Conservation (phyloP, 495 filamentous ascomycete genomes). For the Daldinia concentrica region DNA sequence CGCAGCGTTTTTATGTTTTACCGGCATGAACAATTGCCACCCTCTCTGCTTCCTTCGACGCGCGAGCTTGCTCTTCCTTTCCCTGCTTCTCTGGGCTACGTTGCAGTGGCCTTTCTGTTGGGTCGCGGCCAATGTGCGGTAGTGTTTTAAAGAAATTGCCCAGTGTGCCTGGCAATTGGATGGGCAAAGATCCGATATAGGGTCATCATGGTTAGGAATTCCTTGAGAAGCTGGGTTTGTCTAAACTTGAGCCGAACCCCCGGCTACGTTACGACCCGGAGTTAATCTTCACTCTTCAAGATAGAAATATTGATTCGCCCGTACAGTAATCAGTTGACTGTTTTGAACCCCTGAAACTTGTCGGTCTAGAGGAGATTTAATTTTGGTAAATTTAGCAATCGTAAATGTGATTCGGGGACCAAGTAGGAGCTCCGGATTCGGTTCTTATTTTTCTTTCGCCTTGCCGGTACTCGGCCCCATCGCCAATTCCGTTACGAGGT, state of each 20-base stretch:
- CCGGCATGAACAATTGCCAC: slow-evolving; percentile 45
- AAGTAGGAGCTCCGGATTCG: slow-evolving; percentile 8
- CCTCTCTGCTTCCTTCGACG: slow-evolving; percentile 27
- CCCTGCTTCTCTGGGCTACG: slow-evolving; percentile 33
- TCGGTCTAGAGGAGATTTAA: slow-evolving; percentile 21
- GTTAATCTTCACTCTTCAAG: slow-evolving; percentile 33
- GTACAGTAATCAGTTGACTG: slow-evolving; percentile 38
- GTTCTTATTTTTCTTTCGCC: slow-evolving; percentile 17
- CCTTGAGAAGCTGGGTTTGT: slow-evolving; percentile 28
- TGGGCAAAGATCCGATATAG: slow-evolving; percentile 36
- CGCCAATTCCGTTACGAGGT: slow-evolving; percentile 23
- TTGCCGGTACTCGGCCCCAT: slow-evolving; percentile 7
- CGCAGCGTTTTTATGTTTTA: slow-evolving; percentile 44
- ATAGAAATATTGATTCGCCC: slow-evolving; percentile 26
- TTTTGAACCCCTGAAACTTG: slow-evolving; percentile 15
- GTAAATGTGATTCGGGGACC: slow-evolving; percentile 10
- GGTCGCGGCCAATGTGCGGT: slow-evolving; percentile 40
- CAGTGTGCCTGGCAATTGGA: slow-evolving; percentile 33
- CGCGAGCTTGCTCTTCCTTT: slow-evolving; percentile 17
- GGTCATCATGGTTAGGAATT: slow-evolving; percentile 29
- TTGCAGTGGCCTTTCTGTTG: slow-evolving; percentile 44
- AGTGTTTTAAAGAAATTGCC: slow-evolving; percentile 43
- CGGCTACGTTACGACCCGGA: slow-evolving; percentile 37
- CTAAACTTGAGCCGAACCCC: slow-evolving; percentile 38
- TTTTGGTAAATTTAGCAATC: slow-evolving; percentile 23